Evolutionary conservation across 1,284 basidiomycete species (phyloP).

Genomic region (Malassezia caprae): DNA sequence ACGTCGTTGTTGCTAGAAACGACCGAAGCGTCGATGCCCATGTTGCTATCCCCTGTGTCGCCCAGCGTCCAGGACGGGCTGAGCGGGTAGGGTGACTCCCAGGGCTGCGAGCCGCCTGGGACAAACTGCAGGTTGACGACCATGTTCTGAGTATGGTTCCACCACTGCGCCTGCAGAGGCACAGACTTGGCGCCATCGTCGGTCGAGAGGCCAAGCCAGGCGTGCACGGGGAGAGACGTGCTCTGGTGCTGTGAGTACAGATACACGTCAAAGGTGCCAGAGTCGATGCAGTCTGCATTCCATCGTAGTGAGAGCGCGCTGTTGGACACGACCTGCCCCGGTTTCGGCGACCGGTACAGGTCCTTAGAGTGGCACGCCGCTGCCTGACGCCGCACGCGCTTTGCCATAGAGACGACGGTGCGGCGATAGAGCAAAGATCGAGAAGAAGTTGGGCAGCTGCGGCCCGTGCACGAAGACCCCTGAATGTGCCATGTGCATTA

Average conservation of each 20-base stretch:
- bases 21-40: not conserved
- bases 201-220: slow-evolving; percentile 31
- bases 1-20: not conserved
- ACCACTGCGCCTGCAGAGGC: slow-evolving; percentile 38
- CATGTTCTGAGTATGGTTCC: slow-evolving; percentile 26
- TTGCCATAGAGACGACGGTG: not conserved
- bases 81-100: slow-evolving; percentile 41
- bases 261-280: slow-evolving; percentile 40
- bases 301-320: slow-evolving; percentile 10
- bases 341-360: slow-evolving; percentile 4
- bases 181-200: slow-evolving; percentile 21
- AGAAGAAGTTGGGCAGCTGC: not conserved
- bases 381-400: not conserved
- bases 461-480: not conserved
- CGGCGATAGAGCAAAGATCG: not conserved
- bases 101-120: slow-evolving; percentile 40
- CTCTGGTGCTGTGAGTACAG: slow-evolving; percentile 33
- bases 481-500: not conserved
- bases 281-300: slow-evolving; percentile 21
- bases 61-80: slow-evolving; percentile 34
- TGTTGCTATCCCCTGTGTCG: not conserved
- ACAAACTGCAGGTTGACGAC: slow-evolving; percentile 45
- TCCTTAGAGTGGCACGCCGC: slow-evolving; percentile 5
- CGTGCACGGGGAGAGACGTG: slow-evolving; percentile 33
- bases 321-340: not conserved